These are phyloP conservation scores for Vitis rotundifolia DNA, from an alignment of 164 flowering plant species.

Conservation along the genomic window DNA sequence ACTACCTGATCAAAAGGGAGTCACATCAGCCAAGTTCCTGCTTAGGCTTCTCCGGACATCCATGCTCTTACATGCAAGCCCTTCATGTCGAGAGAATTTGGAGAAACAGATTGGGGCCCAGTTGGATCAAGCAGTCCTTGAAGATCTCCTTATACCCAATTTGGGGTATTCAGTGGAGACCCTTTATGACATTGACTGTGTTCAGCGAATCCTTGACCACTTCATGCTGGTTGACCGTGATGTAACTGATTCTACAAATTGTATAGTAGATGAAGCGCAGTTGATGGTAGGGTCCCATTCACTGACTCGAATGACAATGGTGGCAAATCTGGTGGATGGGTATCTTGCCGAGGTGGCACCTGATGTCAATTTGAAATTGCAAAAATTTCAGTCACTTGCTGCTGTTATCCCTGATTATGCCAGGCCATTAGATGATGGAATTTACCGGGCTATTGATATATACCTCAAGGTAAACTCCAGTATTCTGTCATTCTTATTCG, in stretches of 20 bases:
- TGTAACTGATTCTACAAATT: slow-evolving; percentile 23
- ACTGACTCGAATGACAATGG: slow-evolving; percentile 61
- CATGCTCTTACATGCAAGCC: slow-evolving; percentile 54
- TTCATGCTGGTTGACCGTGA: slow-evolving; percentile 46
- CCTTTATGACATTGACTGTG: slow-evolving; percentile 70
- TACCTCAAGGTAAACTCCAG: slow-evolving; percentile 63
- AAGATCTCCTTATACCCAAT: slow-evolving; percentile 75
- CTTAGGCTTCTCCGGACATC: slow-evolving; percentile 62
- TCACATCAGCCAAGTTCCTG: slow-evolving; percentile 51
- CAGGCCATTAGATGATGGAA: slow-evolving; percentile 71
- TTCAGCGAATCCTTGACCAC: slow-evolving; percentile 74
- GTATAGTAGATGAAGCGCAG: slow-evolving; percentile 52
- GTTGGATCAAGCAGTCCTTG: slow-evolving; percentile 67
- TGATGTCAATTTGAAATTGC: slow-evolving; percentile 65
- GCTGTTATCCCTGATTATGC: slow-evolving; percentile 77
- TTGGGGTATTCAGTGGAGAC: slow-evolving; percentile 66
- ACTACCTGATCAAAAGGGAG: slow-evolving; percentile 59
- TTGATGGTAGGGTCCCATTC: slow-evolving; percentile 42
- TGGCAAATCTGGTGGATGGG: slow-evolving; percentile 70
- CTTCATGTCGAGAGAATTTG: slow-evolving; percentile 55
- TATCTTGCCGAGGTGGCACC: slow-evolving; percentile 82
- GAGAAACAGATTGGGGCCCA: slow-evolving; percentile 70
- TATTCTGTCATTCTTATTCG: too few species aligned
- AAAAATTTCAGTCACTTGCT: slow-evolving; percentile 71
- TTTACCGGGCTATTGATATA: slow-evolving; percentile 81